A percentile compares a stretch with the other conserved stretches of the same genome.
Evolutionary conservation across 257 asterid genomes (phyloP).

Genomic region (Solanum pinnatisectum): DNA sequence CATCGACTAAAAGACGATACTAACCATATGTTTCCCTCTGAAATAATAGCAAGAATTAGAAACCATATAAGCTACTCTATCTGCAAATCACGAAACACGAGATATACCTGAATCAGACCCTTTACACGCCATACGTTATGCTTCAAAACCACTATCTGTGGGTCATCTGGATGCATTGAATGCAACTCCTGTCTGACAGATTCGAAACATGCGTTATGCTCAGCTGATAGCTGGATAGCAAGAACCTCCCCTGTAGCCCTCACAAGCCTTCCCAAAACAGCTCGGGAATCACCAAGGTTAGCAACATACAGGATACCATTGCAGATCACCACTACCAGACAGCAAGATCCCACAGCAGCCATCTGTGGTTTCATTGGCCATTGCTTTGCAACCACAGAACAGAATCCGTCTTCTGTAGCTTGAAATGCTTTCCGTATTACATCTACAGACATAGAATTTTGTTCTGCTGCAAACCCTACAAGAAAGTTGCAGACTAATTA

Average conservation of each 20-base stretch:
- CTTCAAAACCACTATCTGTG: slow-evolving; percentile 37
- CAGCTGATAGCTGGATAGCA: slow-evolving; percentile 36
- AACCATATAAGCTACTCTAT: neutral
- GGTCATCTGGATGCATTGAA: slow-evolving; percentile 41
- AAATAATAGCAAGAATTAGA: neutral
- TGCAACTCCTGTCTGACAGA: slow-evolving; percentile 40
- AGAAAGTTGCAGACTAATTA: neutral
- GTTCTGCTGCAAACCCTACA: slow-evolving; percentile 33
- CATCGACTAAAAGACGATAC: neutral
- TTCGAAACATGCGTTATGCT: slow-evolving; percentile 40
- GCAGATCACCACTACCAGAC: slow-evolving; percentile 34
- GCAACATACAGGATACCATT: slow-evolving; percentile 30
- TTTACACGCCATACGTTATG: slow-evolving; percentile 48
- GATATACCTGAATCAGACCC: slow-evolving; percentile 41
- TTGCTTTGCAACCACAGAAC: slow-evolving; percentile 33
- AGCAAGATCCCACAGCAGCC: slow-evolving; percentile 46
- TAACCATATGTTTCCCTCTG: neutral
- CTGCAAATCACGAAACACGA: neutral
- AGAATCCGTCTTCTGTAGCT: slow-evolving; percentile 44
- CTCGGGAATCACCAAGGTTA: slow-evolving; percentile 41
- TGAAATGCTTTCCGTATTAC: slow-evolving; percentile 40
- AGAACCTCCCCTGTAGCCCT: slow-evolving; percentile 40
- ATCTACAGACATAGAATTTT: slow-evolving; percentile 31
- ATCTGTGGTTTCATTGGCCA: slow-evolving; percentile 38
- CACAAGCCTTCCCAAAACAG: slow-evolving; percentile 36